phyloP scores from a whole-genome alignment of 1,284 basidiomycete genomes.

The Hypsizygus ulmarius region DNA sequence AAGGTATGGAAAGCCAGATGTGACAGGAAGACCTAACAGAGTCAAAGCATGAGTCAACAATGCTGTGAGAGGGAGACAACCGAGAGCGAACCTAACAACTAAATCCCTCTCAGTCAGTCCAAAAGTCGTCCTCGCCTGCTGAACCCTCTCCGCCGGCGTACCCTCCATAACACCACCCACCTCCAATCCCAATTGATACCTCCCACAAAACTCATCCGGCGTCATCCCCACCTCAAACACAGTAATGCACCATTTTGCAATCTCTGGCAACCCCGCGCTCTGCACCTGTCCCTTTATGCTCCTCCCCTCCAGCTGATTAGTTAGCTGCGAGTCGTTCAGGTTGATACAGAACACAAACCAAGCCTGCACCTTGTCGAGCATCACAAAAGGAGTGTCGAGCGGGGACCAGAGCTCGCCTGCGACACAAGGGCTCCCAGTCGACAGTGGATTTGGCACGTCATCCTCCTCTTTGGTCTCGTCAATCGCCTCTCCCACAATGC shows the following conservation, averaged over 20 bases:
- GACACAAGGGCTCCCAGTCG: constrained; percentile 61
- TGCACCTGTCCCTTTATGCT: constrained; percentile 91
- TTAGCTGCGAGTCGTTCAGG: constrained; percentile 92
- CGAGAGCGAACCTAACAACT: constrained; percentile 63
- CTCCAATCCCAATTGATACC: constrained; percentile 68
- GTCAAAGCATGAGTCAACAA: constrained; percentile 1
- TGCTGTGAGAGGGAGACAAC: not conserved
- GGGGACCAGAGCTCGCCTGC: constrained; percentile 89
- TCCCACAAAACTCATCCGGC: constrained; percentile 82
- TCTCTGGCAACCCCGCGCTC: constrained; percentile 77
- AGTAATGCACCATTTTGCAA: constrained; percentile 66
- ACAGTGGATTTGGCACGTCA: constrained; percentile 33
- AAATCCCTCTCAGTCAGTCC: constrained; percentile 71
- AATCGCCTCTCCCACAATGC: constrained; percentile 6
- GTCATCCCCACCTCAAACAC: constrained; percentile 87
- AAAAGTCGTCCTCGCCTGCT: constrained; percentile 62
- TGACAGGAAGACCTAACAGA: constrained; percentile 89
- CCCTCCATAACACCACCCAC: constrained; percentile 52
- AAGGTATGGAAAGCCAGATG: constrained; percentile 86
- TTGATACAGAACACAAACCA: constrained; percentile 95
- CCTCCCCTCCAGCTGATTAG: constrained; percentile 90
- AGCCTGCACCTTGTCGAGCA: constrained; percentile 84
- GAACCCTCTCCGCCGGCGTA: constrained; percentile 49
- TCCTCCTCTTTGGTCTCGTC: constrained; percentile 42
- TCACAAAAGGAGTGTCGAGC: constrained; percentile 83